Percentiles rank a stretch among this genome's conserved stretches.
Conservation (phyloP, 768 basidiomycete species). For the Panaeolus papilionaceus region DNA sequence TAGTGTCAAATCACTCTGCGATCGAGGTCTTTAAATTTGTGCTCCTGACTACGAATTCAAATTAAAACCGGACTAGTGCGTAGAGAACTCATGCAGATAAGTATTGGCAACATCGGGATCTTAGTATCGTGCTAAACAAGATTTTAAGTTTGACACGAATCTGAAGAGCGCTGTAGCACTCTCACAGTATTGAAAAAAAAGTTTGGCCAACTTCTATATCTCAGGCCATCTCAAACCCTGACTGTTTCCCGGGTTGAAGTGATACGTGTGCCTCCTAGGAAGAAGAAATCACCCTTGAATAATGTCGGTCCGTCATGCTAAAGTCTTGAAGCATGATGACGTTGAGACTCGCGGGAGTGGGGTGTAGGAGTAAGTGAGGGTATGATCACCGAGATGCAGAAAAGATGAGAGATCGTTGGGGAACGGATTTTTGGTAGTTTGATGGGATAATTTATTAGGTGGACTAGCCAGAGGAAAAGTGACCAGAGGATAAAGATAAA, state of each 20-base stretch:
- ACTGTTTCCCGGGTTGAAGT: neutral
- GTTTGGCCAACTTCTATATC: too few species aligned
- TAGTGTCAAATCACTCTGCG: neutral
- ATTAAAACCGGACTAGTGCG: too few species aligned
- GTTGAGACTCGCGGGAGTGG: neutral
- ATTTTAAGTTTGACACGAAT: neutral
- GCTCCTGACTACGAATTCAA: neutral
- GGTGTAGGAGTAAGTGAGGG: too few species aligned
- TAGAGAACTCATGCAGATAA: too few species aligned
- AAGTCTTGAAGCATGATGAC: neutral
- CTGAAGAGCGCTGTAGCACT: too few species aligned
- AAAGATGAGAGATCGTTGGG: too few species aligned
- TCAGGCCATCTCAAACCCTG: too few species aligned
- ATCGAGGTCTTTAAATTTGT: neutral
- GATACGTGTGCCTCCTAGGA: neutral
- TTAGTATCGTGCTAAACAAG: neutral
- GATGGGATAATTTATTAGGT: neutral
- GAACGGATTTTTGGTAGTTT: neutral
- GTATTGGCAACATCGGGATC: too few species aligned
- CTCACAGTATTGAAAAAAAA: too few species aligned
- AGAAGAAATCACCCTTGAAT: neutral
- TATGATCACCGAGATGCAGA: neutral
- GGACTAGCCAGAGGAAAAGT: neutral
- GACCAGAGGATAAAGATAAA: neutral
- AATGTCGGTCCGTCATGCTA: too few species aligned